phyloP scores from a whole-genome alignment of 352 stramenopile genomes.

The Pelagophyceae sp. region DNA sequence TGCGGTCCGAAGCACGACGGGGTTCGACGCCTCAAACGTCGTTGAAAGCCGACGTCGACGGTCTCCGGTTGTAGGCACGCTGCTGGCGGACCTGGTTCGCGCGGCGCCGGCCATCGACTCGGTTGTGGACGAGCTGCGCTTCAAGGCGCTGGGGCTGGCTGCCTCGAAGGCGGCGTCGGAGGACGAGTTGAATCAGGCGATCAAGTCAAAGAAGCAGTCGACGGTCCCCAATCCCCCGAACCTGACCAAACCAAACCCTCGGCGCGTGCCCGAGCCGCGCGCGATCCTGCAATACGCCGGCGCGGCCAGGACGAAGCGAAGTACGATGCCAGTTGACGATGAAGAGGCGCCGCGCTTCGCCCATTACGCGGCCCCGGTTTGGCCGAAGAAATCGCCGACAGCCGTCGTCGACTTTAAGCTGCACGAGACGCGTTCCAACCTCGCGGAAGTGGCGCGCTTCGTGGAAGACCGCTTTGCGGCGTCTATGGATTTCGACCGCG shows the following conservation, averaged over 20 bases:
- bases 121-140: conserved; percentile 55
- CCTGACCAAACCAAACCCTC: conserved; percentile 65
- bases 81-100: conserved; percentile 32
- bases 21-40: too few species aligned
- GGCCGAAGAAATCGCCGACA: not conserved
- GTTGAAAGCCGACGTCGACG: too few species aligned
- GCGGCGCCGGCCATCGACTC: conserved; percentile 25
- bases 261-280: conserved; percentile 56
- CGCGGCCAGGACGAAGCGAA: too few species aligned
- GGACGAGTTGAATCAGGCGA: conserved; percentile 36
- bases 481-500: conserved; percentile 31
- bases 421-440: conserved; percentile 64
- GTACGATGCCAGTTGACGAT: too few species aligned
- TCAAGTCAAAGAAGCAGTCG: conserved; percentile 28
- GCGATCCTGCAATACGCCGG: conserved; percentile 56
- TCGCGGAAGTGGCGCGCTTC: too few species aligned
- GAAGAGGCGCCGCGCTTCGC: too few species aligned
- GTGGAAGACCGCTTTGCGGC: conserved; percentile 13
- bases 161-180: conserved; percentile 45
- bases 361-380: too few species aligned
- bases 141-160: conserved; percentile 54
- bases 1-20: too few species aligned
- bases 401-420: conserved; percentile 42
- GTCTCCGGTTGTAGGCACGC: too few species aligned
- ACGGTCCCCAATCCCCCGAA: conserved; percentile 67